These are phyloP conservation scores for Drechslerella coelobrocha DNA, from an alignment of 2,329 filamentous ascomycete genomes.

Conservation along the genomic window DNA sequence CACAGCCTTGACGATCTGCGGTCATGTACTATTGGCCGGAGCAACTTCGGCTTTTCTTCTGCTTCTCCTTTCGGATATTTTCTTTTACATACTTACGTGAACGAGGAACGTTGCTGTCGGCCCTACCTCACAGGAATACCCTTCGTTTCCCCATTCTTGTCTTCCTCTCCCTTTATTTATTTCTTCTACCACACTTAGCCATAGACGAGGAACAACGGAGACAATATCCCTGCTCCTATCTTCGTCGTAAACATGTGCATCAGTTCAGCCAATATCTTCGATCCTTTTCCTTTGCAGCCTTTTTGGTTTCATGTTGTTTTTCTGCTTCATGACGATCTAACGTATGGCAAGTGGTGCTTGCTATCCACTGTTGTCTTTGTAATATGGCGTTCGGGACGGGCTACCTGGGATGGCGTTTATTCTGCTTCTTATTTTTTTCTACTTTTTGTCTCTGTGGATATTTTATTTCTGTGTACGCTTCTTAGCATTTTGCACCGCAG, in stretches of 20 bases:
- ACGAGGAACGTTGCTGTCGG: no score
- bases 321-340: no score
- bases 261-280: not conserved
- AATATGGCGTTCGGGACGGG: not conserved
- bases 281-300: slow-evolving; percentile 1
- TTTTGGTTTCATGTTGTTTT: not conserved
- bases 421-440: not conserved
- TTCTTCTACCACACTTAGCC: slow-evolving; percentile 1
- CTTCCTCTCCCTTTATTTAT: slow-evolving; percentile 3
- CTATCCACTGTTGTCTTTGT: not conserved
- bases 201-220: slow-evolving; percentile 45
- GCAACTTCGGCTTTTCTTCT: not conserved
- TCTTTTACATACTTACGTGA: no score
- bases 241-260: slow-evolving; percentile 28
- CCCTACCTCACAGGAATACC: no score
- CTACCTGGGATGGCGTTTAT: not conserved
- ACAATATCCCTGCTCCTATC: slow-evolving; percentile 40
- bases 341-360: no score
- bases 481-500: not conserved
- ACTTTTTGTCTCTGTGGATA: not conserved
- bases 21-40: no score
- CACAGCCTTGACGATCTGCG: no score
- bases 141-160: not conserved
- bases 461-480: not conserved
- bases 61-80: slow-evolving; percentile 5